These are phyloP conservation scores for Mucor lusitanicus DNA, from an alignment of 371 early-diverging fungal genomes.

Conservation along the genomic window DNA sequence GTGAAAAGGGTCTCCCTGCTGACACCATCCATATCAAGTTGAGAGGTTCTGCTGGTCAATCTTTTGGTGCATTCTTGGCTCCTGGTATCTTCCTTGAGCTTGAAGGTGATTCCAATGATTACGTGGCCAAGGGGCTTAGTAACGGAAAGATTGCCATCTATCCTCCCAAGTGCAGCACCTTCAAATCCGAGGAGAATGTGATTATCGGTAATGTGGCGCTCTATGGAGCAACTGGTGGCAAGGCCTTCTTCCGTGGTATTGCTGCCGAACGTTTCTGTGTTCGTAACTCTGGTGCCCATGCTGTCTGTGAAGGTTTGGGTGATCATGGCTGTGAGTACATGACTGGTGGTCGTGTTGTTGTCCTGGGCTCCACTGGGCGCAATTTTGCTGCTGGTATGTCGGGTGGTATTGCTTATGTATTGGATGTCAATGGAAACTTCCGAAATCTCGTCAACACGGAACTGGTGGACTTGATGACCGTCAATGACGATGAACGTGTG, in stretches of 20 bases:
- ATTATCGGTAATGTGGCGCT: slow-evolving; percentile 96
- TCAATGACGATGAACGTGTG: slow-evolving; percentile 77
- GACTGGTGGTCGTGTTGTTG: slow-evolving; percentile 91
- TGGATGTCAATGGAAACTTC: slow-evolving; percentile 65
- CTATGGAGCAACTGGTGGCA: slow-evolving; percentile 96
- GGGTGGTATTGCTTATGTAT: slow-evolving; percentile 91
- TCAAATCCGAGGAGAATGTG: slow-evolving; percentile 85
- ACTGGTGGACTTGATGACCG: slow-evolving; percentile 85
- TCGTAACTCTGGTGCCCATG: slow-evolving; percentile 95
- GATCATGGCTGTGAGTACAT: slow-evolving; percentile 99
- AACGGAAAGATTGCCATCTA: slow-evolving; percentile 89
- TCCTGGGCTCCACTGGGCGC: slow-evolving; percentile 84
- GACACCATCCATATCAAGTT: slow-evolving; percentile 84
- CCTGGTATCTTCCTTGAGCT: slow-evolving; percentile 88
- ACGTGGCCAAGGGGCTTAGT: slow-evolving; percentile 96
- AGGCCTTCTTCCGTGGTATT: slow-evolving; percentile 90
- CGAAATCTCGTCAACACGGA: slow-evolving; percentile 77
- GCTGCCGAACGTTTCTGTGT: slow-evolving; percentile 98
- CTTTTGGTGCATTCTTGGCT: slow-evolving; percentile 93
- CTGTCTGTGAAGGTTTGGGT: slow-evolving; percentile 96
- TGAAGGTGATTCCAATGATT: slow-evolving; percentile 98
- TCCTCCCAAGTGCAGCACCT: slow-evolving; percentile 78
- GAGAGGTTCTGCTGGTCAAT: slow-evolving; percentile 95
- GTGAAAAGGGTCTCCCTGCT: slow-evolving; percentile 83
- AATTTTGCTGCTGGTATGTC: slow-evolving; percentile 98